Evolutionary conservation across 2,329 filamentous ascomycete genomes (phyloP), one percentile per base, ranked within the genome.

Genomic region (Xylaria sp.): DNA sequence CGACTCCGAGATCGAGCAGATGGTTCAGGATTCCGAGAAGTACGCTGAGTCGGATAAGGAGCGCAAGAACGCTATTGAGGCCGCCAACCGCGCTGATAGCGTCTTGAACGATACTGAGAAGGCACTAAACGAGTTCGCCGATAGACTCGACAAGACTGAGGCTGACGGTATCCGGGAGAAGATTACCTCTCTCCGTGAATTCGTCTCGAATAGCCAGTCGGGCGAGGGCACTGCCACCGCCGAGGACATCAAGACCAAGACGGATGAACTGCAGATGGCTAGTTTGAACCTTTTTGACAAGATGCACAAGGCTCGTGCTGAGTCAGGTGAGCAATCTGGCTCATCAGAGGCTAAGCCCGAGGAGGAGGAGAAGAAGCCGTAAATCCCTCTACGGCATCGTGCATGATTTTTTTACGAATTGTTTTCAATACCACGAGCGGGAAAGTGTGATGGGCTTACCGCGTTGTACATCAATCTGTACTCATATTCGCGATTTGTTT

Each of bases 41-140:
- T 98, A 97, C 80, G 93, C 93, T 67, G 94, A 96, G 84, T 82
- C 90, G 74, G 95, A 98, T 82, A 97, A 97, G 90, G 93, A 97
- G 86, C 94, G 95, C 86, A 98, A 97, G 91, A 84, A 88, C 74
- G 88, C 94, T 75, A 99, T 98, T 73, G 96, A 99, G 87, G 88
- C 94, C 77, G 94, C 95, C 87, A 99, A 99, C 91, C 93, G 93
- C 76, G 94, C 96, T 73, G 96, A 99, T 86, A 94, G 91, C 79
- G 94, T 97, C 72, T 84, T 97, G 77, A 97, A 97, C 86, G 96
- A 98, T 80, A 98, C 96, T 65, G 95, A 98, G 89, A 97, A 97
- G 88, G 94, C 95, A 39, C 89, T 99, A 73, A 97, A 95, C 87
- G 96, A 98, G 85, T 96, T 94, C 76, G 90, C 96, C 79, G 94